Evolutionary conservation across 2,329 filamentous ascomycete genomes (phyloP).

Genomic region (Raffaelea deltoideospora): DNA sequence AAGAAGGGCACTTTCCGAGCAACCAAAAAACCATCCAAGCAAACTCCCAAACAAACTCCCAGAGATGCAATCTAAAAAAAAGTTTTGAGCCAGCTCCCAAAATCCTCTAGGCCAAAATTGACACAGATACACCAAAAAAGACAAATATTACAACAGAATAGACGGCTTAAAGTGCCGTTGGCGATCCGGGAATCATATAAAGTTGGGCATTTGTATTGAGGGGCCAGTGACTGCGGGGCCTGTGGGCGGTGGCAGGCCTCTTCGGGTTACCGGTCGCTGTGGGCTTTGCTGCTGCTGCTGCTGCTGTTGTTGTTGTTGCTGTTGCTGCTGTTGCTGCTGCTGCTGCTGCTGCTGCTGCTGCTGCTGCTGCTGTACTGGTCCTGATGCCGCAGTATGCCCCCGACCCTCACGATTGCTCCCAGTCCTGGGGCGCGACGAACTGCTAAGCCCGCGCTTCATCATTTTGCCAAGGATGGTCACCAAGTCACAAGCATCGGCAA

Average conservation of each 20-base stretch:
- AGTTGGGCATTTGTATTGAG: conserved; percentile 2
- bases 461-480: conserved; percentile 77
- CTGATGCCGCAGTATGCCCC: no score
- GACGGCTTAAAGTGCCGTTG: no score
- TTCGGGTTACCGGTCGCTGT: not conserved
- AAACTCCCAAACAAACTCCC: not conserved
- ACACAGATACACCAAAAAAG: no score
- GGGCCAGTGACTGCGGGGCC: not conserved
- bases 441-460: conserved; percentile 51
- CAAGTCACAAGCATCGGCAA: conserved; percentile 77
- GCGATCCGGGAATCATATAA: no score
- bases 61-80: not conserved
- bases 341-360: no score
- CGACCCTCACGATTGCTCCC: no score
- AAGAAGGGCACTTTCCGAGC: no score
- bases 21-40: not conserved
- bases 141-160: no score
- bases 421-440: no score
- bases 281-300: not conserved
- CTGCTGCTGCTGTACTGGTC: no score
- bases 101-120: not conserved
- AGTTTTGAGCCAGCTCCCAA: not conserved
- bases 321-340: not conserved
- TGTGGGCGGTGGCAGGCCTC: not conserved
- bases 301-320: not conserved